Evolutionary conservation across 2,329 filamentous ascomycete genomes (phyloP), one percentile per base, ranked within the genome.

Genomic region (Anthostomella pinea): DNA sequence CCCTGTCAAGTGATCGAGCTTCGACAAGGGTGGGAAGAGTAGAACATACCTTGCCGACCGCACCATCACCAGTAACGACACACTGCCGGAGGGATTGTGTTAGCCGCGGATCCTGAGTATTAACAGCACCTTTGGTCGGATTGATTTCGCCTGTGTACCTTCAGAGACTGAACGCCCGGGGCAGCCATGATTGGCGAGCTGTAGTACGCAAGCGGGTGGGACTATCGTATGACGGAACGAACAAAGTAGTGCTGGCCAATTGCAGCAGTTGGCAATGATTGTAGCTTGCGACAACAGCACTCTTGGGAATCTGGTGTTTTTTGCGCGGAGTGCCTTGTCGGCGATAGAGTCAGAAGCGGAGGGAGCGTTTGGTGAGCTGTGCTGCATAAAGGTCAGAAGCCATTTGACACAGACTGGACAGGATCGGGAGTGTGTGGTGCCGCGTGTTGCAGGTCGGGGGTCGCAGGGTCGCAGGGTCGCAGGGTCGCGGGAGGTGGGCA

Each of bases 21-120:
- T 20, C 35, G 20, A 21, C 8, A 15, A 16, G 20, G 8, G 10
- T 11, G 13, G 5, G 14, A 7, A 14, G 9, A 40, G 39, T 19
- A 29, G 27, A 39, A 65, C 73, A 68, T 69, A 95, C 90, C 81
- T 98, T 98, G 69, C 93, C 93, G 58, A 98, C 93, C 64, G 93
- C 93, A 87, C 93, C 93, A 68, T 98, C 93, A 72, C 93, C 93
- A 48, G 93, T 97, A 62, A 98, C 93, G 64, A 98, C 93, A 67
- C 93, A 98, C 89, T 96, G 55, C 43, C 58, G 23, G 17, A 46
- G 9, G 31, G 40, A 42, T 38, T 39, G 45, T 36, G 54, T 57
- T 61, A 63, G 52, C 50, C 59, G 69, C 62, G 65, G 60, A 34
- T 38, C 31, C 23, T 33, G 33, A 44, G 34, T 37, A 32, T 34